These are phyloP conservation scores for Symbiotaphrina buchneri DNA, from an alignment of 495 filamentous ascomycete genomes.

Conservation along the genomic window DNA sequence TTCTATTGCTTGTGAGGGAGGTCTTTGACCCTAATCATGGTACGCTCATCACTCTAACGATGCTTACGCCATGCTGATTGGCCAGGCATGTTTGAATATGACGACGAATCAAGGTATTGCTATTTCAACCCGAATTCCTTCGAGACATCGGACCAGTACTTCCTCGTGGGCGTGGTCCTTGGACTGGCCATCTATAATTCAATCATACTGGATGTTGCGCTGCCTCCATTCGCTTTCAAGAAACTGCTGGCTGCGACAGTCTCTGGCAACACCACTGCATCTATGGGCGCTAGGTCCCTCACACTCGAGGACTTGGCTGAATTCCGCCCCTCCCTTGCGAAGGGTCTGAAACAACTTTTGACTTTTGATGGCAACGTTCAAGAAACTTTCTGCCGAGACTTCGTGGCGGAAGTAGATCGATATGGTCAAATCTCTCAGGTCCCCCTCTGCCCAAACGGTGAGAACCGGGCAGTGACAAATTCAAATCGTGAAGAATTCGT, in stretches of 20 bases:
- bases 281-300: slow-evolving; percentile 40
- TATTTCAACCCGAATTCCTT: slow-evolving; percentile 90
- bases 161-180: slow-evolving; percentile 70
- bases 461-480: slow-evolving; percentile 61
- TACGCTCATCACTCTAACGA: slow-evolving; percentile 17
- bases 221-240: slow-evolving; percentile 84
- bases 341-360: slow-evolving; percentile 51
- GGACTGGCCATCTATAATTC: slow-evolving; percentile 94
- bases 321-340: slow-evolving; percentile 56
- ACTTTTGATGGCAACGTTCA: slow-evolving; percentile 77
- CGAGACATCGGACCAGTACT: slow-evolving; percentile 87
- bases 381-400: slow-evolving; percentile 61
- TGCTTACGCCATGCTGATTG: not conserved
- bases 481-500: slow-evolving; percentile 73
- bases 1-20: slow-evolving; percentile 72
- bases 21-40: slow-evolving; percentile 84
- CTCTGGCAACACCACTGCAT: slow-evolving; percentile 24
- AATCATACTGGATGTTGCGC: slow-evolving; percentile 75
- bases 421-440: slow-evolving; percentile 47
- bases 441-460: slow-evolving; percentile 56
- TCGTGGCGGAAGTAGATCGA: slow-evolving; percentile 52
- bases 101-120: slow-evolving; percentile 83
- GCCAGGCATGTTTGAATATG: slow-evolving; percentile 71
- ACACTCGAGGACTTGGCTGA: slow-evolving; percentile 72
- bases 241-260: slow-evolving; percentile 63